A percentile compares a stretch with the other conserved stretches of the same genome.
These are phyloP conservation scores for Calamus simplicifolius DNA, from an alignment of 176 grass and related monocot genomes.

Conservation along the genomic window DNA sequence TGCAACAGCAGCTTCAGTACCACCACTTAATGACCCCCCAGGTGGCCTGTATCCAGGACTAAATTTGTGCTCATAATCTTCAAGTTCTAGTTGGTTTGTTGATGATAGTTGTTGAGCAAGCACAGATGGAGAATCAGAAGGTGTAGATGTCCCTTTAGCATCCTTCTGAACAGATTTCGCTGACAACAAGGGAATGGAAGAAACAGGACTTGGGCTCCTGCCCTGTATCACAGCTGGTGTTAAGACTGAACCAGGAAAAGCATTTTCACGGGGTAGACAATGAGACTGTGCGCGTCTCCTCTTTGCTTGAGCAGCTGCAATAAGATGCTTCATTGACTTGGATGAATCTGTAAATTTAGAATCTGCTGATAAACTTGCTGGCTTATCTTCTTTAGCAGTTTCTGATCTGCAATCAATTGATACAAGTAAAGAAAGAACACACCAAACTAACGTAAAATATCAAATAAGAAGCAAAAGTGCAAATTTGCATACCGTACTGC, in stretches of 20 bases:
- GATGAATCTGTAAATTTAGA: conserved; percentile 12
- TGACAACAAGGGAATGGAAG: conserved; percentile 46
- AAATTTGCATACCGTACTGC: conserved; percentile 48
- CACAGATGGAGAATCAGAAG: conserved; percentile 33
- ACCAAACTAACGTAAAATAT: too few relatives aligned
- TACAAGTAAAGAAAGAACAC: too few relatives aligned
- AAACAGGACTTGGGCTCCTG: conserved; percentile 59
- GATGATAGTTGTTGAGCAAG: conserved; percentile 25
- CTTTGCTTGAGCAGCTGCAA: conserved; percentile 74
- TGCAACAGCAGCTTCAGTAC: conserved; percentile 71
- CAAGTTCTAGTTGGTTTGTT: conserved; percentile 42
- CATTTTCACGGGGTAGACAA: conserved; percentile 31
- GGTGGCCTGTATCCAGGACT: conserved; percentile 39
- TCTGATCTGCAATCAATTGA: conserved; percentile 29
- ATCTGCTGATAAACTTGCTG: conserved; percentile 22
- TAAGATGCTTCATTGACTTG: conserved; percentile 92
- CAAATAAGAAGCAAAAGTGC: too few relatives aligned
- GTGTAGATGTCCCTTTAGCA: conserved; percentile 26
- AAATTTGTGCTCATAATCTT: conserved; percentile 39
- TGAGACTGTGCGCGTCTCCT: conserved; percentile 42
- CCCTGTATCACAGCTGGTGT: conserved; percentile 47
- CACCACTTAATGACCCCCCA: conserved; percentile 39
- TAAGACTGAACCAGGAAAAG: conserved; percentile 34
- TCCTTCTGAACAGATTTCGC: conserved; percentile 43
- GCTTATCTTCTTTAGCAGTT: conserved; percentile 35